A percentile compares a stretch with the other conserved stretches of the same genome.
These are phyloP conservation scores for Dichotomopilus funicola DNA, from an alignment of 2,329 filamentous ascomycete genomes.

Conservation along the genomic window DNA sequence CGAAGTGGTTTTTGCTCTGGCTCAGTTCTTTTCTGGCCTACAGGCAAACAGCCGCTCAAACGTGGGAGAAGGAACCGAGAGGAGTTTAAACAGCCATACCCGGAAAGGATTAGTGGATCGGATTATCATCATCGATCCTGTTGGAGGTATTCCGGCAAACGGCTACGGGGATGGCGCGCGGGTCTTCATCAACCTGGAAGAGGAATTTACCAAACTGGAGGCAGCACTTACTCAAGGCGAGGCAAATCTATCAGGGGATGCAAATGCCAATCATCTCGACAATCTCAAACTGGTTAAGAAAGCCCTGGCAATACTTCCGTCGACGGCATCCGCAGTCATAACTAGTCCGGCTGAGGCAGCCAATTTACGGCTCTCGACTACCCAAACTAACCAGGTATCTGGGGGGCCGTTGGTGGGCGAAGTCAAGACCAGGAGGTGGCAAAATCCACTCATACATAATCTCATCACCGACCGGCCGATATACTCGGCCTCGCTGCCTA, in stretches of 20 bases:
- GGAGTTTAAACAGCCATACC: conserved; percentile 32
- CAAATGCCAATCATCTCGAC: conserved; percentile 43
- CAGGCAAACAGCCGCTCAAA: conserved; percentile 33
- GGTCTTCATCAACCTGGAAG: conserved; percentile 87
- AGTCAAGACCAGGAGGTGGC: conserved; percentile 48
- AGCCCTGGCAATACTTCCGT: conserved; percentile 68
- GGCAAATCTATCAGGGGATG: not conserved
- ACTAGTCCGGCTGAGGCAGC: conserved; percentile 82
- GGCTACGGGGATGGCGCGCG: conserved; percentile 58
- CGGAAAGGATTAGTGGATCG: conserved; percentile 64
- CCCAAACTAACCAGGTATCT: conserved; percentile 13
- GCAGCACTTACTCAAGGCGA: conserved; percentile 44
- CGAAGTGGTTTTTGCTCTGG: conserved; percentile 70
- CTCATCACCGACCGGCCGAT: conserved; percentile 91
- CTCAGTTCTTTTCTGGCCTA: conserved; percentile 66
- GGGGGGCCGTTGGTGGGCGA: conserved; percentile 46
- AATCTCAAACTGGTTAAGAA: conserved; percentile 70
- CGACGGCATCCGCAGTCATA: conserved; percentile 79
- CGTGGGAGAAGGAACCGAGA: conserved; percentile 32
- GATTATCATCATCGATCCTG: conserved; percentile 79
- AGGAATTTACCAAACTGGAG: conserved; percentile 70
- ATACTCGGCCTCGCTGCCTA: conserved; percentile 83
- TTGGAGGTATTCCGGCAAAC: conserved; percentile 74
- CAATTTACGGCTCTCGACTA: conserved; percentile 40
- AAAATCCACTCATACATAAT: conserved; percentile 90